Evolutionary conservation across 495 filamentous ascomycete species (phyloP).

Genomic region (Hypomontagnella submonticulosa): DNA sequence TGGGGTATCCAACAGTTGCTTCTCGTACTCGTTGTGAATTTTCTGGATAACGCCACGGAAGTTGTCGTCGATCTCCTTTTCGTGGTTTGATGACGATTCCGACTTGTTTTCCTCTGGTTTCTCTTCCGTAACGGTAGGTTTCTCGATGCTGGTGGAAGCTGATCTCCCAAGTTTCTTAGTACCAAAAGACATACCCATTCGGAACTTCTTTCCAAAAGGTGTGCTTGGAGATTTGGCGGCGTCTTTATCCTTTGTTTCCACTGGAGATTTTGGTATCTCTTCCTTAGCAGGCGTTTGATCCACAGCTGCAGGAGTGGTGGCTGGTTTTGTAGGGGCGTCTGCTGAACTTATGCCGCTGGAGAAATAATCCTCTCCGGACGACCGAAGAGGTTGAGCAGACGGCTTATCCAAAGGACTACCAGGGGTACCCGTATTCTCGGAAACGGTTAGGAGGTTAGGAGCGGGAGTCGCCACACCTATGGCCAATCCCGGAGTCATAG

Average conservation of each 20-base stretch:
- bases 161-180: constrained; percentile 82
- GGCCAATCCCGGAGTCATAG: constrained; percentile 74
- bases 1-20: constrained; percentile 68
- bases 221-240: constrained; percentile 73
- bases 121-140: constrained; percentile 80
- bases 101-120: constrained; percentile 67
- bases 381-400: constrained; percentile 47
- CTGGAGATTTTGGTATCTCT: constrained; percentile 64
- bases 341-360: constrained; percentile 56
- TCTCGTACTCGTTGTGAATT: constrained; percentile 79
- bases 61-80: constrained; percentile 84
- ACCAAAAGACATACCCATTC: constrained; percentile 82
- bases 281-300: constrained; percentile 39
- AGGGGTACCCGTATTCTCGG: constrained; percentile 46
- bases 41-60: constrained; percentile 83
- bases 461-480: constrained; percentile 84
- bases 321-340: constrained; percentile 46
- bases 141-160: constrained; percentile 76
- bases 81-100: constrained; percentile 77
- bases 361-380: constrained; percentile 62
- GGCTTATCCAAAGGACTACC: constrained; percentile 55
- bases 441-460: constrained; percentile 58
- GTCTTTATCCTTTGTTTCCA: constrained; percentile 66
- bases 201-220: constrained; percentile 87
- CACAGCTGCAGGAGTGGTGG: constrained; percentile 54